Evolutionary conservation across 1,284 basidiomycete genomes (phyloP).

Genomic region (Tylopilus orsonianus): DNA sequence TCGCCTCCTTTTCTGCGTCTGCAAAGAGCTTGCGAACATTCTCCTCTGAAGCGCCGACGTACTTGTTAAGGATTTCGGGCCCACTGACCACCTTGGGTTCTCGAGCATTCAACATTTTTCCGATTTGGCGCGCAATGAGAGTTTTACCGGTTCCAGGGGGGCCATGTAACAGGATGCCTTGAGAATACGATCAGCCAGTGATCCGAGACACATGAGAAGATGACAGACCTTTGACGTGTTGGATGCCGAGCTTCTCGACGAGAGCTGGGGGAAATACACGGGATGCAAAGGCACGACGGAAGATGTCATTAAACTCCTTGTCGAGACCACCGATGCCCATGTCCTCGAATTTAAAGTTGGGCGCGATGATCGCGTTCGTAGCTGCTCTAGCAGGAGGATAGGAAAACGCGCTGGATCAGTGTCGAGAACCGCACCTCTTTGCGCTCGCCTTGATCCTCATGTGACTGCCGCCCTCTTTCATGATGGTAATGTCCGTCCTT

Average conservation of each 20-base stretch:
- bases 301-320: slow-evolving; percentile 93
- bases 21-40: slow-evolving; percentile 97
- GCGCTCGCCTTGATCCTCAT: slow-evolving; percentile 93
- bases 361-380: slow-evolving; percentile 93
- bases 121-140: slow-evolving; percentile 96
- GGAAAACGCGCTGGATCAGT: not conserved
- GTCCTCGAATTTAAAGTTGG: slow-evolving; percentile 99
- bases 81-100: slow-evolving; percentile 99
- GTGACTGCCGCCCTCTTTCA: slow-evolving; percentile 77
- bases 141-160: slow-evolving; percentile 99
- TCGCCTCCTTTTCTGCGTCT: slow-evolving; percentile 95
- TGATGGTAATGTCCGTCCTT: slow-evolving; percentile 86
- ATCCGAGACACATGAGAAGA: not conserved
- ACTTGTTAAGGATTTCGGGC: slow-evolving; percentile 97
- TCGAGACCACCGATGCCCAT: slow-evolving; percentile 99
- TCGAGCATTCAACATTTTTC: slow-evolving; percentile 97
- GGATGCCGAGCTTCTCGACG: slow-evolving; percentile 97
- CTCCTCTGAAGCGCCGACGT: slow-evolving; percentile 97
- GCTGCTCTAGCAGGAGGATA: slow-evolving; percentile 58
- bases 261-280: slow-evolving; percentile 97
- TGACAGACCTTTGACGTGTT: slow-evolving; percentile 90
- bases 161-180: slow-evolving; percentile 91
- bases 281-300: slow-evolving; percentile 97
- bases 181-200: not conserved
- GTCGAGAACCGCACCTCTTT: slow-evolving; percentile 63